Percentiles rank a stretch among this genome's conserved stretches.
phyloP scores from a whole-genome alignment of 164 flowering plant genomes.

The Aristolochia fimbriata region DNA sequence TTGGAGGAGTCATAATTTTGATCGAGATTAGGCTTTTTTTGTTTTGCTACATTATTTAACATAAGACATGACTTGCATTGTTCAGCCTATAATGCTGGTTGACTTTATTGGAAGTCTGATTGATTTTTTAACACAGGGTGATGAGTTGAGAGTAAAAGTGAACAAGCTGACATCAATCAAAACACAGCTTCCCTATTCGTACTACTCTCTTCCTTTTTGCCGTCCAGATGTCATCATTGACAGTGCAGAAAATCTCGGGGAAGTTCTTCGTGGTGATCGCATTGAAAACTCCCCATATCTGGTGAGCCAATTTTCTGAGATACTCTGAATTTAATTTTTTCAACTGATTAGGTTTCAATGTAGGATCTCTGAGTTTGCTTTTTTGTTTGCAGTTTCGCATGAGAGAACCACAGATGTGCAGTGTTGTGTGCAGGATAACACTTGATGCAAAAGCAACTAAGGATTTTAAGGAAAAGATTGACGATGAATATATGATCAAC shows the following conservation, averaged over 20 bases:
- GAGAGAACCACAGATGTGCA: conserved; percentile 84
- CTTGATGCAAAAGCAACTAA: conserved; percentile 70
- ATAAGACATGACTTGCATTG: too few relatives aligned
- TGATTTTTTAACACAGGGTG: conserved; percentile 43
- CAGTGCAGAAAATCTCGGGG: conserved; percentile 97
- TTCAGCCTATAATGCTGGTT: not conserved
- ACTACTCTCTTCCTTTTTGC: conserved; percentile 77
- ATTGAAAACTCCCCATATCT: conserved; percentile 82
- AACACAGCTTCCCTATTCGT: conserved; percentile 91
- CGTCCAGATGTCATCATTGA: conserved; percentile 53
- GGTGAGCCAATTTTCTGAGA: conserved; percentile 27
- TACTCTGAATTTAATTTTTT: conserved; percentile 1
- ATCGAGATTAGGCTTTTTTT: too few relatives aligned
- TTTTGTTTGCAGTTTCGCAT: conserved; percentile 62
- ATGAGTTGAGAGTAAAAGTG: conserved; percentile 67
- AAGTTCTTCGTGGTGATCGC: conserved; percentile 97
- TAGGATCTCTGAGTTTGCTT: conserved; percentile 11
- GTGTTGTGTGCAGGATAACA: conserved; percentile 36
- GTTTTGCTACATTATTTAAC: too few relatives aligned
- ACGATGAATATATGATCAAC: conserved; percentile 84
- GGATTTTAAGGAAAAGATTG: conserved; percentile 81
- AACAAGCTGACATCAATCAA: conserved; percentile 83
- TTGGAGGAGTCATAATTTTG: too few relatives aligned
- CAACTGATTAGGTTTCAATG: not conserved
- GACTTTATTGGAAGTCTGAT: not conserved